These are phyloP conservation scores for Tetrapisispora namnaoensis DNA, from an alignment of 805 yeast genomes.

Conservation along the genomic window DNA sequence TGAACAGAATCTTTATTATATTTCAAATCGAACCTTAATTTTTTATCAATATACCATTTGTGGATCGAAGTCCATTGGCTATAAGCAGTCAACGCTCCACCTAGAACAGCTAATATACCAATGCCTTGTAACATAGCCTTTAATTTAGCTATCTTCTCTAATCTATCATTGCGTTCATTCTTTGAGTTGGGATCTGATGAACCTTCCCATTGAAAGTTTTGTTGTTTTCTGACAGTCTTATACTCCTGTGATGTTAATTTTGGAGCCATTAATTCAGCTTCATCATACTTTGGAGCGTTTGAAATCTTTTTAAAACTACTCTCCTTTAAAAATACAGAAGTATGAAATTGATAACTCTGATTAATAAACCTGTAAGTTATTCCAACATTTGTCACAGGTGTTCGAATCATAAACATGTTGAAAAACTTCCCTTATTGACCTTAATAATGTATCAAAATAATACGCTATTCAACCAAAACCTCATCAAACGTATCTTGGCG, in stretches of 20 bases:
- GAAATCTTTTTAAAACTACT: conserved; percentile 7
- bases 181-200: conserved; percentile 10
- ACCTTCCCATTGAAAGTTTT: conserved; percentile 16
- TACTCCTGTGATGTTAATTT: conserved; percentile 20
- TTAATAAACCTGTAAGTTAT: background rate
- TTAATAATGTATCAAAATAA: too few species aligned
- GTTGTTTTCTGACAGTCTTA: conserved; percentile 13
- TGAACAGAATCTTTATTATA: background rate
- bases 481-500: too few species aligned
- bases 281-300: conserved; percentile 23
- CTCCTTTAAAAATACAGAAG: background rate
- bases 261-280: conserved; percentile 25
- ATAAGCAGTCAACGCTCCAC: conserved; percentile 29
- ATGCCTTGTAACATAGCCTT: conserved; percentile 39
- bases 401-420: background rate
- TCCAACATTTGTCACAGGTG: background rate
- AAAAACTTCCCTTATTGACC: background rate
- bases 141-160: conserved; percentile 36
- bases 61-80: conserved; percentile 29
- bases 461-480: too few species aligned
- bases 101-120: conserved; percentile 31
- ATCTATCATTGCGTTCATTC: conserved; percentile 22
- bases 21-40: background rate
- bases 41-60: conserved; percentile 24
- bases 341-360: background rate